Conservation (phyloP, 257 asterid genomes). For the Phtheirospermum japonicum region DNA sequence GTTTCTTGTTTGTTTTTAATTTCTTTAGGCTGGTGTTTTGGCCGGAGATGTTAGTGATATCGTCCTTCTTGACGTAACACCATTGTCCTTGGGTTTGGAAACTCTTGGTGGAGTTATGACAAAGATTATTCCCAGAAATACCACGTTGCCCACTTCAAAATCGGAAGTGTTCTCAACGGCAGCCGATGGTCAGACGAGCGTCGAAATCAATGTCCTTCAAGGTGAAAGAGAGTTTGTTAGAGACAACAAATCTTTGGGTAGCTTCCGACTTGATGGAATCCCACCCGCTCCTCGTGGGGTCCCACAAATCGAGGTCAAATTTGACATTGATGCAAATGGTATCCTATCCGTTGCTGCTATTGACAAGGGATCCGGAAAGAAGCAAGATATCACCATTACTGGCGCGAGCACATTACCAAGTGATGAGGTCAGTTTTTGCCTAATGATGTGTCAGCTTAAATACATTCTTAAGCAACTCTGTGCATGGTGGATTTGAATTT, state of each 20-base stretch:
- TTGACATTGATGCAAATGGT: conserved; percentile 96
- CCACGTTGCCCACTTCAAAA: conserved; percentile 92
- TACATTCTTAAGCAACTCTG: conserved; percentile 3
- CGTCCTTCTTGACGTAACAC: conserved; percentile 91
- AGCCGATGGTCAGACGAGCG: conserved; percentile 99
- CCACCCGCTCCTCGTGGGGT: conserved; percentile 99
- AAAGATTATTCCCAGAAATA: conserved; percentile 87
- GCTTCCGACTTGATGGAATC: conserved; percentile 97
- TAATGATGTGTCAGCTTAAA: not conserved
- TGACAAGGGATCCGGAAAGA: conserved; percentile 97
- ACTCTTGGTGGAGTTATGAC: conserved; percentile 99
- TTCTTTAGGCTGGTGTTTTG: conserved; percentile 88
- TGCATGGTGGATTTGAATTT: not conserved
- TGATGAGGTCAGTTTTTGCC: conserved; percentile 62
- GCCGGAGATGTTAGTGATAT: conserved; percentile 97
- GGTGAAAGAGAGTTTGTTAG: conserved; percentile 97
- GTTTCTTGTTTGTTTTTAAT: conserved; percentile 15
- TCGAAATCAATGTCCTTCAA: conserved; percentile 93
- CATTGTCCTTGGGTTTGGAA: conserved; percentile 92
- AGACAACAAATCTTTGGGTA: conserved; percentile 94
- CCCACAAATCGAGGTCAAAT: conserved; percentile 96
- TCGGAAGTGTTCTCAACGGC: conserved; percentile 99
- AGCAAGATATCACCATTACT: conserved; percentile 93
- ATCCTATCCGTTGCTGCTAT: conserved; percentile 88
- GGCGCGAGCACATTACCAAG: conserved; percentile 97